Evolutionary conservation across 805 yeast species (phyloP), one percentile per base, ranked within the genome.

Genomic region (Novakomyces olei): DNA sequence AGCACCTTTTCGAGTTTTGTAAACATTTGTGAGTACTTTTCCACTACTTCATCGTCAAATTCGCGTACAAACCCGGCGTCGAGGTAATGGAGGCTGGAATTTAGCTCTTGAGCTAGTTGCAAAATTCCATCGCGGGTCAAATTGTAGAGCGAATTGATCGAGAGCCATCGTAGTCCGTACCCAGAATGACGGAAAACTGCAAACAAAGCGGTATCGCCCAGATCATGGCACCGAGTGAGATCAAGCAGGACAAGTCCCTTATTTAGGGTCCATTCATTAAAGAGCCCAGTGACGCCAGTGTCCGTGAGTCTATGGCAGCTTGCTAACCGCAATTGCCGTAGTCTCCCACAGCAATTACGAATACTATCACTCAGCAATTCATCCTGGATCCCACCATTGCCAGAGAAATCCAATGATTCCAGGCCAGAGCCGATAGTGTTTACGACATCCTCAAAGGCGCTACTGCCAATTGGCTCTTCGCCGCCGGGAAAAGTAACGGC

Each of bases 361-460:
- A 72, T 43, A 0, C 83, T 88, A 24, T 67, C 67, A 2, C 55
- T 45, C 9, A 66, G 41, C 1, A 34, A 31, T 15, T 54, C 57
- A 45, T 81, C 92, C 0, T 92, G 72, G 15, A 88, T 51, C 1
- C 58, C 69, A 0, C 69, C 48, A 43, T 92, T 79, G 1, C 91
- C 91, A 44, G 74, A 78, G 10, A 88, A 54, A 14, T 58, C 58
- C 19, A 88, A 55, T 1, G 62, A 47, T 27, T 57, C 57, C 29
- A 88, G 53, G 2, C 69, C 58, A 8, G 64, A 63, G 4, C 93
- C 92, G 20, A 51, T 37, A 16, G 38, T 34, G 29, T 44, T 41
- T 17, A 81, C 44, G 1, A 78, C 49, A 33, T 67, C 69, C n/a
- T n/a, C n/a, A n/a, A n/a, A n/a, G n/a, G n/a, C n/a, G n/a, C n/a